Percentiles rank a stretch among this genome's conserved stretches.
phyloP scores from a whole-genome alignment of 225 moss, liverwort and hornwort genomes.

The Sphagnum contortum region DNA sequence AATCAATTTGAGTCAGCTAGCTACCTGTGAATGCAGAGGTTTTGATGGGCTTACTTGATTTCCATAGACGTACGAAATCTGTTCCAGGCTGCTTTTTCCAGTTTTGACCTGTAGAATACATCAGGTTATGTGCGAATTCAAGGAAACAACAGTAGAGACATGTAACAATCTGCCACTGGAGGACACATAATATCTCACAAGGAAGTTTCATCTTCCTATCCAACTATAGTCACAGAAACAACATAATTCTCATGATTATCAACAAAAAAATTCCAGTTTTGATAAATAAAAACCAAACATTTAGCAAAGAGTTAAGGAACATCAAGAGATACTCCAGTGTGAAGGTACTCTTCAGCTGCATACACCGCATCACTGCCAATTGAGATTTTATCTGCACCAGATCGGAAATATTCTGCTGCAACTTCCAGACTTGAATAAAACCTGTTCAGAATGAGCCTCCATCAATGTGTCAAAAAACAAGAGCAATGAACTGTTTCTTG shows the following conservation, averaged over 20 bases:
- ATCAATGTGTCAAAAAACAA: not conserved
- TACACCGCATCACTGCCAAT: conserved; percentile 99
- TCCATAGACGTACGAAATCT: conserved; percentile 90
- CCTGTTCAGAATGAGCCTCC: conserved; percentile 24
- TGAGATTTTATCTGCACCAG: conserved; percentile 96
- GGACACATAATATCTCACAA: too few species aligned
- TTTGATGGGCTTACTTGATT: conserved; percentile 47
- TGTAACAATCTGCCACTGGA: too few species aligned
- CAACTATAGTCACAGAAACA: too few species aligned
- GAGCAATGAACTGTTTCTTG: too few species aligned
- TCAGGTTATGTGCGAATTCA: not conserved
- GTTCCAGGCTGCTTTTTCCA: conserved; percentile 88
- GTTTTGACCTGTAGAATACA: conserved; percentile 56
- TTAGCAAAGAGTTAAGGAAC: too few species aligned
- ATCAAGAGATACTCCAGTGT: conserved; percentile 44
- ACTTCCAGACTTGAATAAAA: conserved; percentile 96
- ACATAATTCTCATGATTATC: too few species aligned
- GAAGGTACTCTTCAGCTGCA: conserved; percentile 87
- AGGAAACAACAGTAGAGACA: too few species aligned
- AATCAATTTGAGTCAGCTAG: not conserved
- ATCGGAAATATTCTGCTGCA: conserved; percentile 95
- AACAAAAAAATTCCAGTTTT: too few species aligned
- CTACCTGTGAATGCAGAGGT: too few species aligned
- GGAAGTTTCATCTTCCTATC: too few species aligned
- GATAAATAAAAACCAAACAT: too few species aligned